Conservation (phyloP, 139 green algal species). For the Coccomyxa sp. region DNA sequence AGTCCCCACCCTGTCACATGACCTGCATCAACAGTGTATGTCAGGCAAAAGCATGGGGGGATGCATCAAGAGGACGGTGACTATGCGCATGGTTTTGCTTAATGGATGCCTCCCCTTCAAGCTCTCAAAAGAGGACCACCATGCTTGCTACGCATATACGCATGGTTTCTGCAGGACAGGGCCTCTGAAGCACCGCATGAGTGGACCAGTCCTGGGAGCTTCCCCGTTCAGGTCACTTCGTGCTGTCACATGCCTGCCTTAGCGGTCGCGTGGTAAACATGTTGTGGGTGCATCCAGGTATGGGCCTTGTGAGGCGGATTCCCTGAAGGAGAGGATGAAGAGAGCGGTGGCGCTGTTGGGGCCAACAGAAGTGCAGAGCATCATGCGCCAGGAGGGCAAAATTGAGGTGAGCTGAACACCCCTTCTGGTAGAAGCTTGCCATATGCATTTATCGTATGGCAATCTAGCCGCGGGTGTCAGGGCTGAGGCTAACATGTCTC, state of each 20-base stretch:
- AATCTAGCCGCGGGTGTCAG: background rate
- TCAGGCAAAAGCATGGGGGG: background rate
- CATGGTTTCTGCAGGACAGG: background rate
- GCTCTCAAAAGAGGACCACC: background rate
- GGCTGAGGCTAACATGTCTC: background rate
- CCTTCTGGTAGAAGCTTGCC: background rate
- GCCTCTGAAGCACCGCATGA: background rate
- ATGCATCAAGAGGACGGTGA: background rate
- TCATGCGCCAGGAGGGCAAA: conserved; percentile 71
- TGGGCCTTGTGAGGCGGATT: conserved; percentile 67
- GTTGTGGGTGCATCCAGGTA: conserved; percentile 30
- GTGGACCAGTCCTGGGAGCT: background rate
- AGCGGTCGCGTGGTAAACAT: background rate
- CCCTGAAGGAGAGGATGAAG: conserved; percentile 68
- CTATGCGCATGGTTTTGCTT: background rate
- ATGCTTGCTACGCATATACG: background rate
- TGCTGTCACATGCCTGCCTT: background rate
- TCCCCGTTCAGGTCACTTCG: background rate
- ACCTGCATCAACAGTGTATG: background rate
- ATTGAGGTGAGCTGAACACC: conserved; percentile 56
- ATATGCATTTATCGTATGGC: background rate
- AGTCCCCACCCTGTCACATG: background rate
- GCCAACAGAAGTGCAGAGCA: conserved; percentile 48
- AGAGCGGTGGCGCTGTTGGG: conserved; percentile 56
- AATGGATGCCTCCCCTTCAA: background rate